Evolutionary conservation across 139 green algal species (phyloP).

Genomic region (Chlamydomonas sphaeroides): DNA sequence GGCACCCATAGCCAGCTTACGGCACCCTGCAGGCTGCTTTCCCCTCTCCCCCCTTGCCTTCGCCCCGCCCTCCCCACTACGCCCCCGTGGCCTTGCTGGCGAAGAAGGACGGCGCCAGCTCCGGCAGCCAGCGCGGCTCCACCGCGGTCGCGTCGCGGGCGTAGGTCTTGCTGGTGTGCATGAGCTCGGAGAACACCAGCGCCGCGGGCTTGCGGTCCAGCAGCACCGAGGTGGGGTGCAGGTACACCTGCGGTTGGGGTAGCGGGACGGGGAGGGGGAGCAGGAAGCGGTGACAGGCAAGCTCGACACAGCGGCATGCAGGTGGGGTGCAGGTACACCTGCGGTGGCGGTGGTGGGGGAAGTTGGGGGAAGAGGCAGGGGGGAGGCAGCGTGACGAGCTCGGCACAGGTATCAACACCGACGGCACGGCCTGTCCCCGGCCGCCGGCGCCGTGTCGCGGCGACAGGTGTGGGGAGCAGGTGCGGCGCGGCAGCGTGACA

Average conservation of each 20-base stretch:
- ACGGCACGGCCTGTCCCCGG: not conserved
- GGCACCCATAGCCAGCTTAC: too few relatives aligned
- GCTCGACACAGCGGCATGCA: constrained; percentile 64
- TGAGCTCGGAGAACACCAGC: constrained; percentile 88
- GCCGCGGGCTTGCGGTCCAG: constrained; percentile 59
- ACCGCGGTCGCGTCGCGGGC: constrained; percentile 69
- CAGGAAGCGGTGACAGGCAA: not conserved
- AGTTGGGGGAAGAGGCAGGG: not conserved
- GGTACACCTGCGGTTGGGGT: constrained; percentile 54
- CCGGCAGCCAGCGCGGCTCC: constrained; percentile 80
- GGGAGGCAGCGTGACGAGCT: not conserved
- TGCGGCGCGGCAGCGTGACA: too few relatives aligned
- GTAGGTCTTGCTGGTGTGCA: constrained; percentile 82
- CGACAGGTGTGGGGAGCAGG: too few relatives aligned
- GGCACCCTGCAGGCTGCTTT: too few relatives aligned
- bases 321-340: constrained; percentile 86
- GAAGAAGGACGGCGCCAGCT: constrained; percentile 83
- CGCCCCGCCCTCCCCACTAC: too few relatives aligned
- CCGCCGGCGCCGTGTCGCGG: too few relatives aligned
- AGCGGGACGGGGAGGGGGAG: not conserved
- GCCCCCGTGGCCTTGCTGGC: constrained; percentile 28
- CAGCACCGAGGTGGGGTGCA: constrained; percentile 90
- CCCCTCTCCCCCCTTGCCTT: too few relatives aligned
- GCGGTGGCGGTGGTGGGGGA: not conserved
- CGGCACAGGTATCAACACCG: not conserved